Conservation (phyloP, 83 land plant species). For the Picea engelmannii region DNA sequence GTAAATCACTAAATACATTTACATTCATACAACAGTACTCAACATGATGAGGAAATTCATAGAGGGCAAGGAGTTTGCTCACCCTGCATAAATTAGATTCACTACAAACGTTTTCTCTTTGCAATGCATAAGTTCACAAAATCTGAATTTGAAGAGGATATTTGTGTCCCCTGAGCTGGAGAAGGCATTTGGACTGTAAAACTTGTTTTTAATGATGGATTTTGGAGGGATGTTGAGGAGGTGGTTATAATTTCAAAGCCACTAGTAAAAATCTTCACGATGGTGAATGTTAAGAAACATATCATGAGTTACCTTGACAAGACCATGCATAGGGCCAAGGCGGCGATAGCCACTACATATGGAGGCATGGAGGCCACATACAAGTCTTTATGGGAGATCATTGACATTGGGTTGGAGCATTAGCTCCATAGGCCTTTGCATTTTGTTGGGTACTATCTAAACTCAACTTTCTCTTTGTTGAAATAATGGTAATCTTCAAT, state of each 20-base stretch:
- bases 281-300: not conserved
- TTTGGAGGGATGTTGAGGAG: not conserved
- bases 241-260: not conserved
- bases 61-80: not conserved
- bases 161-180: not conserved
- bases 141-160: not conserved
- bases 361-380: not conserved
- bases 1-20: not conserved
- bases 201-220: not conserved
- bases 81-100: not conserved
- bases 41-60: not conserved
- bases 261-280: not conserved
- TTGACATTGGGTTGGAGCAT: not conserved
- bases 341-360: not conserved
- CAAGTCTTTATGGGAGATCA: not conserved
- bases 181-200: not conserved
- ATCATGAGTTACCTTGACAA: not conserved
- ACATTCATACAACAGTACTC: not conserved
- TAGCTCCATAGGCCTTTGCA: not conserved
- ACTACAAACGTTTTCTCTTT: not conserved
- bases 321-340: not conserved
- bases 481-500: no score
- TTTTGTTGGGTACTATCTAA: not conserved
- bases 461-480: not conserved
- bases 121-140: not conserved